Conservation (phyloP, 495 filamentous ascomycete species). For the Podospora sp. region DNA sequence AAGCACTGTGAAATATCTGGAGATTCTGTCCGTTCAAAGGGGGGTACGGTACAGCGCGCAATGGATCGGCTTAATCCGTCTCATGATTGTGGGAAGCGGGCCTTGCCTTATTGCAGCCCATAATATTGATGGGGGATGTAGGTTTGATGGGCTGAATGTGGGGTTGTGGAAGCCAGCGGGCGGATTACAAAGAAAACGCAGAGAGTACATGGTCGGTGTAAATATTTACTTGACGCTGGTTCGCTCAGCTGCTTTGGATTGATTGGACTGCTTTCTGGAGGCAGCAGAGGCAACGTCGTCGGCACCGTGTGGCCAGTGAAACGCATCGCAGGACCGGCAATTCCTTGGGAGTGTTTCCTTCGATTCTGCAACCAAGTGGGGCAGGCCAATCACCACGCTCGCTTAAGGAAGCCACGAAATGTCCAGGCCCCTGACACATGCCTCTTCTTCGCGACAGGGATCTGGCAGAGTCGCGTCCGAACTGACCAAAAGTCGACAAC, state of each 20-base stretch:
- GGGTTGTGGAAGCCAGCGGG: too few relatives aligned
- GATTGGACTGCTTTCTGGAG: background rate
- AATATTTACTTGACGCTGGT: background rate
- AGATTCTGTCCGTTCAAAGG: background rate
- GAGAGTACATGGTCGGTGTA: background rate
- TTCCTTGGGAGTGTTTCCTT: conserved; percentile 7
- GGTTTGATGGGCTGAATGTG: background rate
- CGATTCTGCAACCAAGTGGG: background rate
- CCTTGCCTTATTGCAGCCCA: background rate
- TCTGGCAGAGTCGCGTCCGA: conserved; percentile 21
- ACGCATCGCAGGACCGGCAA: conserved; percentile 9
- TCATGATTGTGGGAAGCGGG: conserved; percentile 14
- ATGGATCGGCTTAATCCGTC: conserved; percentile 9
- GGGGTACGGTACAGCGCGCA: background rate
- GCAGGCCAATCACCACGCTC: conserved; percentile 17
- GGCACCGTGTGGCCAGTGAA: background rate
- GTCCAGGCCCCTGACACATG: conserved; percentile 29
- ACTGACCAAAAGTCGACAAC: background rate
- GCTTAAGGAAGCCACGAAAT: conserved; percentile 14
- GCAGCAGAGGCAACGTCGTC: background rate
- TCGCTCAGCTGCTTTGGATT: background rate
- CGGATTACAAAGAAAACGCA: too few relatives aligned
- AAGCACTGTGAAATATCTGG: background rate
- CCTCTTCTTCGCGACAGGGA: conserved; percentile 29
- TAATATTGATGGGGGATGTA: background rate